Evolutionary conservation across 169 alveolate genomes (phyloP).

Genomic region (Plasmodium ovale): DNA sequence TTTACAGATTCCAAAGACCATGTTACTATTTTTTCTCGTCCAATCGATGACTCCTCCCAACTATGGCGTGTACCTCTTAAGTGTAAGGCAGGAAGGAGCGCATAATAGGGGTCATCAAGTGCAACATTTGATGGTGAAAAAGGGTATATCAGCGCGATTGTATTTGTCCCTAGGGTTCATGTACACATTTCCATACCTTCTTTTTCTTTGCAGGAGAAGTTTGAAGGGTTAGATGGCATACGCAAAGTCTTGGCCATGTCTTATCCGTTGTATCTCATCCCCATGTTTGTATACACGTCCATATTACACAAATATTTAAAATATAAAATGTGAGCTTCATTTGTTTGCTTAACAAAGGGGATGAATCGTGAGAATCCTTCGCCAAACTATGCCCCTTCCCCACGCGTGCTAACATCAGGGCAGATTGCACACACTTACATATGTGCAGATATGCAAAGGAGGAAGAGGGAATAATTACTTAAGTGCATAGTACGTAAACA

Average conservation of each 20-base stretch:
- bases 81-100: constrained; percentile 23
- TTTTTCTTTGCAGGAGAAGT: constrained; percentile 27
- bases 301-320: constrained; percentile 20
- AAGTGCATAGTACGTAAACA: no score
- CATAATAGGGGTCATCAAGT: neutral
- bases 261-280: constrained; percentile 28
- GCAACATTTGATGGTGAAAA: neutral
- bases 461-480: no score
- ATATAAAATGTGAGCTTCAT: neutral
- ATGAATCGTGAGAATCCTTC: neutral
- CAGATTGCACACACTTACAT: no score
- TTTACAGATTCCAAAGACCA: constrained; percentile 24
- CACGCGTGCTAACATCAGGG: no score
- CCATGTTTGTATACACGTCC: constrained; percentile 38
- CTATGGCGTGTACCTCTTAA: constrained; percentile 30
- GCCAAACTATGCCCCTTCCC: neutral
- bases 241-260: constrained; percentile 11
- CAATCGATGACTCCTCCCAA: constrained; percentile 75
- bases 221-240: neutral
- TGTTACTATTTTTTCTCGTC: constrained; percentile 26
- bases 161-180: neutral
- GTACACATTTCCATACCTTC: neutral
- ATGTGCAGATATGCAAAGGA: constrained; percentile 6
- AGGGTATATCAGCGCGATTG: neutral
- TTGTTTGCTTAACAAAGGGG: neutral